Evolutionary conservation across 768 basidiomycete genomes (phyloP), one percentile per base, ranked within the genome.

Genomic region (Termitomyces sp.): DNA sequence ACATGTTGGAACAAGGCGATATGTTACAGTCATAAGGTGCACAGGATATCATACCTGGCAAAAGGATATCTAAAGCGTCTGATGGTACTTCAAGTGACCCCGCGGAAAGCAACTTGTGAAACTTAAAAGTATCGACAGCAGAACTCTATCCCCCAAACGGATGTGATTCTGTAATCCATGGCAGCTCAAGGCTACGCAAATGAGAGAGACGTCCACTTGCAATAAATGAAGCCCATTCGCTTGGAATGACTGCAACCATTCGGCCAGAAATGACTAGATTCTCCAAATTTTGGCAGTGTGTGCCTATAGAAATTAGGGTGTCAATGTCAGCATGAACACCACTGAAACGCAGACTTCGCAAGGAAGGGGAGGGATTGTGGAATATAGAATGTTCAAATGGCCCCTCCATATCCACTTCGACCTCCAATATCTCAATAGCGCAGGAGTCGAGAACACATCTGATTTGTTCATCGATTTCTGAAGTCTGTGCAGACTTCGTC

Each of bases 181-280:
- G 72, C 28, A 78, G 54, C 5, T 65, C 61, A 6, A 82, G 64
- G 12, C 62, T 62, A 30, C 66, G 69, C 48, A 81, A 66, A 7
- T 59, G 65, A 6, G 72, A 59, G 6, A 78, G 61, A 9, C 65
- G 62, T 4, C 74, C 71, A 35, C 69, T 74, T 10, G 54, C 47
- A 41, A 82, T 63, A 54, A 79, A 76, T 17, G 62, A 47, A 5
- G 60, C 63, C 82, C 80, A 83, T 59, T 78, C 76, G 19, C 67
- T 54, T 27, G 72, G 59, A 7, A 66, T 59, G 23, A 80, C 58
- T n/a, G 70, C 66, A 10, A 75, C 66, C 37, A 59, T 66, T 25
- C 80, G 72, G 10, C 80, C 79, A 5, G 61, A 61, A 14, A 82
- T 65, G 14, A 64, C 66, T 41, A 84, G 63, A 34, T 73, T 69